phyloP scores from a whole-genome alignment of 2,329 filamentous ascomycete genomes.

The Aureobasidium sp. region DNA sequence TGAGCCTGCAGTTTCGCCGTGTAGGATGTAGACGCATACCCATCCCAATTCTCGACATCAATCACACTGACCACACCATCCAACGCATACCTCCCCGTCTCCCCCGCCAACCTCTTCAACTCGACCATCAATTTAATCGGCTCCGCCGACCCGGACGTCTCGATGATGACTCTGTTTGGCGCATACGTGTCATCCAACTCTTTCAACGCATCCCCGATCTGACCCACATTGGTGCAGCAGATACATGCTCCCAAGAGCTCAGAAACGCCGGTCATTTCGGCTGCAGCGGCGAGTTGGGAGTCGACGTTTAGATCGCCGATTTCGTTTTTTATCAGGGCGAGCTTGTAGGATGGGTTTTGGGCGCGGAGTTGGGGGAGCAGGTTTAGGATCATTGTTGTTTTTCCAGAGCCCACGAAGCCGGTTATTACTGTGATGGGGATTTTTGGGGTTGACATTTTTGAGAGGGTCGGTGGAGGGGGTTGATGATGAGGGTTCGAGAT shows the following conservation, averaged over 20 bases:
- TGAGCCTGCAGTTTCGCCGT: slow-evolving; percentile 81
- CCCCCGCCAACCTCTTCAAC: slow-evolving; percentile 69
- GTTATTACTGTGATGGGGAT: slow-evolving; percentile 93
- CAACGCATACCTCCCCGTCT: slow-evolving; percentile 63
- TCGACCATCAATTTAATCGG: slow-evolving; percentile 88
- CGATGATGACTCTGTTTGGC: slow-evolving; percentile 85
- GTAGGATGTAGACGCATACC: slow-evolving; percentile 84
- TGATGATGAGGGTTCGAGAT: not conserved
- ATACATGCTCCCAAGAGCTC: slow-evolving; percentile 97
- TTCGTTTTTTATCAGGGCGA: slow-evolving; percentile 95
- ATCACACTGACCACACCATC: slow-evolving; percentile 87
- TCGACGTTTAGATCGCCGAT: slow-evolving; percentile 94
- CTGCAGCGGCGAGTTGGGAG: slow-evolving; percentile 77
- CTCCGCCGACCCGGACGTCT: slow-evolving; percentile 77
- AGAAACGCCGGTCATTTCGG: slow-evolving; percentile 78
- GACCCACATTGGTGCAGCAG: slow-evolving; percentile 96
- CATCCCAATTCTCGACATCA: slow-evolving; percentile 91
- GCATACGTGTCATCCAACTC: slow-evolving; percentile 56
- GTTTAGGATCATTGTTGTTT: slow-evolving; percentile 92
- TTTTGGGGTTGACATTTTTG: not conserved
- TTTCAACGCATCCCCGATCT: slow-evolving; percentile 71
- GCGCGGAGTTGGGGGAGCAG: slow-evolving; percentile 83
- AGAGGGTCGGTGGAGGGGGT: too few relatives aligned
- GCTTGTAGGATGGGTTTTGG: slow-evolving; percentile 80
- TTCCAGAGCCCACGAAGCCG: slow-evolving; percentile 91